Evolutionary conservation across 345 rosid species (phyloP), one percentile per base, ranked within the genome.

Genomic region (Euphorbia lathyris): DNA sequence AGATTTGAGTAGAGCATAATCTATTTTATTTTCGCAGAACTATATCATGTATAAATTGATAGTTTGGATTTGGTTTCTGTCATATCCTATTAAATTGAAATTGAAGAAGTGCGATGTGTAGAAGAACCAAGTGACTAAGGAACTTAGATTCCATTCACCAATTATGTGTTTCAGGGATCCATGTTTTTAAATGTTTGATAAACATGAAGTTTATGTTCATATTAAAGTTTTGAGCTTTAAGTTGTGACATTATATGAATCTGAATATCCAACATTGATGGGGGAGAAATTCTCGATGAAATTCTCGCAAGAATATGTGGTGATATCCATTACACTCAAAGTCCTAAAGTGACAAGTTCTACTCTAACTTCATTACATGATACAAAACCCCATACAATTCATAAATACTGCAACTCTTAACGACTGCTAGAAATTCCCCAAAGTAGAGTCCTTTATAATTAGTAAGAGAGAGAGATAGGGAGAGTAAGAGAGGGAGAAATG

Each of bases 291-390:
- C 82, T 93, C 65, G 98, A 91, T 55, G 86, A 87, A 26, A 85
- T 88, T 81, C 81, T 93, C 26, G 91, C 93, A 0, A 81, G 98
- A 79, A 86, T 96, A 82, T 78, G 97, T 53, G 96, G 97, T 43
- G 97, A 91, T 86, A 80, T 93, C 67, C 83, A 92, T 68, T 85
- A 83, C 38, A 51, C 80, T 40, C 86, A 80, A 74, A 93, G 96
- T 76, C 75, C 82, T 3, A 93, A 88, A 80, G 72, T 79, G 4
- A 78, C 79, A 40, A 91, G 97, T 51, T 55, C 84, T 19, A 73
- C 82, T 23, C 80, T 83, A 12, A 40, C 72, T 73, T 74, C 88
- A 17, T 53, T 50, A 0, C 79, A 76, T n/a, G 83, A 77, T 62
- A 74, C 75, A 48, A 84, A 79, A 73, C 53, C 84, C 19, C 60